Percentiles rank a stretch among this genome's conserved stretches.
Evolutionary conservation across 306 rosid genomes (phyloP).

Genomic region (Clitoria ternatea): DNA sequence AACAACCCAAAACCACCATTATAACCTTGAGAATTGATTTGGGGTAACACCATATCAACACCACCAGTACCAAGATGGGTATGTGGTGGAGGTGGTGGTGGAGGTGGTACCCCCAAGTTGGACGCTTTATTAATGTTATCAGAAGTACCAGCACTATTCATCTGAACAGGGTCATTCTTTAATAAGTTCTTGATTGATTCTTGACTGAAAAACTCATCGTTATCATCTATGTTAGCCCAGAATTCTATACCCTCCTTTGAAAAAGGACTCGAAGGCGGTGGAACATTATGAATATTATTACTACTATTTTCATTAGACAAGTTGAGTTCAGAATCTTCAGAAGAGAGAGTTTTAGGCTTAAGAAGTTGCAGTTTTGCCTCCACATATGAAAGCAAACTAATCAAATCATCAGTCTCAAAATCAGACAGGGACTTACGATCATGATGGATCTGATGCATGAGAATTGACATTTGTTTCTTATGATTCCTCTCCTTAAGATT

Average conservation of each 20-base stretch:
- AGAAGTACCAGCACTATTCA: neutral
- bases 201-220: too few species aligned
- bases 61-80: neutral
- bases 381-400: neutral
- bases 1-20: neutral
- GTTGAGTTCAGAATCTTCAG: neutral
- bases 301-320: neutral
- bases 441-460: neutral
- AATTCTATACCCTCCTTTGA: neutral
- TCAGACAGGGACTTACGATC: constrained; percentile 1
- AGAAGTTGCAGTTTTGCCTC: neutral
- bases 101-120: neutral
- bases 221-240: neutral
- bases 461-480: neutral
- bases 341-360: neutral
- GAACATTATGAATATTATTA: too few species aligned
- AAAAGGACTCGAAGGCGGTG: neutral
- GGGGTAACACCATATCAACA: neutral
- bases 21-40: neutral
- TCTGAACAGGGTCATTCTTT: neutral
- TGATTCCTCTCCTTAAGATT: neutral
- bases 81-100: neutral
- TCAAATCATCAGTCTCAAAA: neutral
- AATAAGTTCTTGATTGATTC: too few species aligned
- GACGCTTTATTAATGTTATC: neutral